These are phyloP conservation scores for Pythium aristosporum DNA, from an alignment of 352 stramenopile genomes.

Conservation along the genomic window DNA sequence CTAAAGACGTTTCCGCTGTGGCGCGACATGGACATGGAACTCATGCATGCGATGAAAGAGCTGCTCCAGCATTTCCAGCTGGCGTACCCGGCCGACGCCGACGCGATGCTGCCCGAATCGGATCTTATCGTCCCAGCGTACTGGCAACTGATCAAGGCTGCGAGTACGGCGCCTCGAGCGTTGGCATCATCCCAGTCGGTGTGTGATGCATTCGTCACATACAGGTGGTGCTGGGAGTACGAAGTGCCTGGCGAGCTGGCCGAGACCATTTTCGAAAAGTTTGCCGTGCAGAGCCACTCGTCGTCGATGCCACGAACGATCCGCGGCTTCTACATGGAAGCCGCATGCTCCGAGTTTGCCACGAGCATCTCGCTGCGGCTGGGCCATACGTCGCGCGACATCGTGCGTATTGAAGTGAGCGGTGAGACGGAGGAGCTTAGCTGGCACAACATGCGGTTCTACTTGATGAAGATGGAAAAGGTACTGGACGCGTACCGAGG, in stretches of 20 bases:
- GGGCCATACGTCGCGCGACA: neutral
- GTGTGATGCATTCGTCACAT: neutral
- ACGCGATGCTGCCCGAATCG: constrained; percentile 13
- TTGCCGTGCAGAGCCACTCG: constrained; percentile 31
- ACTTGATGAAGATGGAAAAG: constrained; percentile 23
- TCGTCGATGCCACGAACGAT: constrained; percentile 13
- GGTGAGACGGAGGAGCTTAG: neutral
- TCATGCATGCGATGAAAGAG: constrained; percentile 30
- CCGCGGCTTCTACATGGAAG: constrained; percentile 15
- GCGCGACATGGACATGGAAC: constrained; percentile 27
- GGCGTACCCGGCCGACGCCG: constrained; percentile 23
- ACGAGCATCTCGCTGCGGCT: constrained; percentile 6
- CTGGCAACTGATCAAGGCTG: constrained; percentile 7
- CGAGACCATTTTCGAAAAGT: constrained; percentile 31
- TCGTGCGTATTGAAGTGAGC: constrained; percentile 19
- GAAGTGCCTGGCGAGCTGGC: constrained; percentile 24
- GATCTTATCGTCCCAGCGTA: constrained; percentile 22
- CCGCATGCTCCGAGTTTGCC: constrained; percentile 9
- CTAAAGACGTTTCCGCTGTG: constrained; percentile 14
- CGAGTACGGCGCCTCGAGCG: neutral
- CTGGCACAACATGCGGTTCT: constrained; percentile 20
- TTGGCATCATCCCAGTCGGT: neutral
- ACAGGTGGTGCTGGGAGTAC: constrained; percentile 33
- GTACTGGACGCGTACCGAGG: constrained; percentile 21
- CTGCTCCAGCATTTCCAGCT: constrained; percentile 32